These are phyloP conservation scores for Voacanga thouarsii DNA, from an alignment of 257 asterid genomes.

Conservation along the genomic window DNA sequence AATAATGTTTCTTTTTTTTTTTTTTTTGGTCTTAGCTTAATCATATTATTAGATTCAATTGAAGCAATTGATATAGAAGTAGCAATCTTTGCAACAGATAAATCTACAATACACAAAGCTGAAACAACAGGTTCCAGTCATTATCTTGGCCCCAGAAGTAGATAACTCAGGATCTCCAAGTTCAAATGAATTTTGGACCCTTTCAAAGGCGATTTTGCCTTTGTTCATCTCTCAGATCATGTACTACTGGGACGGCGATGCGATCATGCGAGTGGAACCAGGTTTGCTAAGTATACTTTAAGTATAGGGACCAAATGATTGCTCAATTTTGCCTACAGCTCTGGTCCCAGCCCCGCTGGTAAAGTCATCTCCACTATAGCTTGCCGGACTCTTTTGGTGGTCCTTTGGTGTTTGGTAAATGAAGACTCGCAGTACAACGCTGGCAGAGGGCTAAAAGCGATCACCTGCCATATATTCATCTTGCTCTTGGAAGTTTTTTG, in stretches of 20 bases:
- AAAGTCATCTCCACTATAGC: not conserved
- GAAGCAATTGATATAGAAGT: not conserved
- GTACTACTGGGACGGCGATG: not conserved
- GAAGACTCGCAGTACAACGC: no score
- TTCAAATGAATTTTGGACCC: not conserved
- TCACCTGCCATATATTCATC: not conserved
- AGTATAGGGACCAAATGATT: not conserved
- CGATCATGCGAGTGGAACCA: not conserved
- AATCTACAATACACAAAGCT: not conserved
- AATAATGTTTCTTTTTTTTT: no score
- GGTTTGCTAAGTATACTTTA: not conserved
- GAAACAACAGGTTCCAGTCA: not conserved
- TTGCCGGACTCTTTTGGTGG: not conserved
- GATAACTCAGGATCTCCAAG: not conserved
- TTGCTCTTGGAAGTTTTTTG: not conserved
- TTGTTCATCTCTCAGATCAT: not conserved
- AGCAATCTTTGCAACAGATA: not conserved
- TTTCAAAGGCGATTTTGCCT: not conserved
- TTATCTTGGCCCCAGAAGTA: not conserved
- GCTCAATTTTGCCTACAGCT: no score
- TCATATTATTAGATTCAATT: not conserved
- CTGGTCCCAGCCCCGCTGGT: no score
- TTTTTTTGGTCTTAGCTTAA: no score
- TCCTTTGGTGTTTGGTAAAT: no score
- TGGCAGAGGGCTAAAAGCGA: no score